These are phyloP conservation scores for Tephrocybe sp. DNA, from an alignment of 768 basidiomycete genomes.

Conservation along the genomic window DNA sequence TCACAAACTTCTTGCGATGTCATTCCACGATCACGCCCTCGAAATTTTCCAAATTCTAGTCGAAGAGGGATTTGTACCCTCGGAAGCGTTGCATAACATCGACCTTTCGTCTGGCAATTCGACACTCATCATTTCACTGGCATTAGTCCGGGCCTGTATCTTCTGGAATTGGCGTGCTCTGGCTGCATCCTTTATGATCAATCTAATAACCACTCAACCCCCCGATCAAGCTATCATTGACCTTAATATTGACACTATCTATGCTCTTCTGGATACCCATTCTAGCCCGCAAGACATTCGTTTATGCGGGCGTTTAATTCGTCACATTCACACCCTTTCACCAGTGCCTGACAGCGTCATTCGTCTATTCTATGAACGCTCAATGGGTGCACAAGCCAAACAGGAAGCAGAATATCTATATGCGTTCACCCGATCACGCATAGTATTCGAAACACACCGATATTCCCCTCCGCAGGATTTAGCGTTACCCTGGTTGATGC, in stretches of 20 bases:
- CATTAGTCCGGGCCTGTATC: constrained; percentile 51
- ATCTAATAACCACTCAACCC: constrained; percentile 20
- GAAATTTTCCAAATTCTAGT: constrained; percentile 51
- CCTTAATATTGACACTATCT: constrained; percentile 44
- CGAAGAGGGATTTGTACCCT: constrained; percentile 42
- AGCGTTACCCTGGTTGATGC: constrained; percentile 55
- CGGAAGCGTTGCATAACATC: constrained; percentile 41
- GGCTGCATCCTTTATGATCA: constrained; percentile 39
- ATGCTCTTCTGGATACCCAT: constrained; percentile 35
- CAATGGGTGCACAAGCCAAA: constrained; percentile 26
- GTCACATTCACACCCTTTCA: constrained; percentile 31
- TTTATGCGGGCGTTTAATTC: constrained; percentile 42
- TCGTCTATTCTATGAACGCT: constrained; percentile 45
- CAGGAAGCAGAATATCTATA: constrained; percentile 48
- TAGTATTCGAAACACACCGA: constrained; percentile 27
- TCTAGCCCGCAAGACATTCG: constrained; percentile 36
- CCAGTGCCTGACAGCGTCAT: constrained; percentile 45
- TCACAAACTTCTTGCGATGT: constrained; percentile 38
- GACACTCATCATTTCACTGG: constrained; percentile 45
- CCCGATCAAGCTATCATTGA: constrained; percentile 26
- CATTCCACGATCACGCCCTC: constrained; percentile 37
- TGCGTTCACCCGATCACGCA: constrained; percentile 36
- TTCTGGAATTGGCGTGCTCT: constrained; percentile 53
- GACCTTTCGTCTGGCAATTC: constrained; percentile 41
- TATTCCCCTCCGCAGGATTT: constrained; percentile 53